Percentiles rank a stretch among this genome's conserved stretches.
These are phyloP conservation scores for Claviceps quebecensis DNA, from an alignment of 2,329 filamentous ascomycete genomes.

Conservation along the genomic window DNA sequence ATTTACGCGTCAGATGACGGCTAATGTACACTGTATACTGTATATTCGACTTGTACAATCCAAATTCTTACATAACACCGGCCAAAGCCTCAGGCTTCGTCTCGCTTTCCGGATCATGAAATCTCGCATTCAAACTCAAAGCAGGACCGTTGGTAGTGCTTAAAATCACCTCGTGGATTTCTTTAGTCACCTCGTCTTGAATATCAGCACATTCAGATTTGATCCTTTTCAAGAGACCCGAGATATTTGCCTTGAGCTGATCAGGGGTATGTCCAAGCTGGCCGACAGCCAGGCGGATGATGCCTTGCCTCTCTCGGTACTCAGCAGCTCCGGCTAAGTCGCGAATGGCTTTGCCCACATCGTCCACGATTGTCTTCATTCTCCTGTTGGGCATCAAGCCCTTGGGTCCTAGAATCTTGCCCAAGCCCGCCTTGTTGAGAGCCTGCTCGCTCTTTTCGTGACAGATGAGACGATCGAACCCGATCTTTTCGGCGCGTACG, in stretches of 20 bases:
- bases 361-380: constrained; percentile 74
- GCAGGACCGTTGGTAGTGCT: constrained; percentile 80
- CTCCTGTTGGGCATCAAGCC: constrained; percentile 88
- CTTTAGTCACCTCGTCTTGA: constrained; percentile 35
- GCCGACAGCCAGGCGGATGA: constrained; percentile 79
- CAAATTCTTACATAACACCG: constrained; percentile 34
- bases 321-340: constrained; percentile 74
- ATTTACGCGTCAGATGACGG: constrained; percentile 15
- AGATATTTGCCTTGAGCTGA: constrained; percentile 73
- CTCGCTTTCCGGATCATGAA: constrained; percentile 46
- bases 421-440: constrained; percentile 68
- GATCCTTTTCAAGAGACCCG: constrained; percentile 57
- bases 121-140: constrained; percentile 71
- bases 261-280: constrained; percentile 82
- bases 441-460: constrained; percentile 65
- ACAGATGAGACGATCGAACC: constrained; percentile 83
- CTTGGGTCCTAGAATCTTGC: constrained; percentile 70
- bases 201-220: constrained; percentile 68
- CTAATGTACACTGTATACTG: constrained; percentile 27
- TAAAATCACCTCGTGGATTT: constrained; percentile 52
- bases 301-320: constrained; percentile 75
- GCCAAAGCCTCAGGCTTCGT: constrained; percentile 39
- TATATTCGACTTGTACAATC: constrained; percentile 4
- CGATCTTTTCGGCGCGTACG: constrained; percentile 58
- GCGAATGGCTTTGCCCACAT: constrained; percentile 59